Percentiles rank a stretch among this genome's conserved stretches.
phyloP scores from a whole-genome alignment of 208 protist genomes.

The Porcisia hertigi region DNA sequence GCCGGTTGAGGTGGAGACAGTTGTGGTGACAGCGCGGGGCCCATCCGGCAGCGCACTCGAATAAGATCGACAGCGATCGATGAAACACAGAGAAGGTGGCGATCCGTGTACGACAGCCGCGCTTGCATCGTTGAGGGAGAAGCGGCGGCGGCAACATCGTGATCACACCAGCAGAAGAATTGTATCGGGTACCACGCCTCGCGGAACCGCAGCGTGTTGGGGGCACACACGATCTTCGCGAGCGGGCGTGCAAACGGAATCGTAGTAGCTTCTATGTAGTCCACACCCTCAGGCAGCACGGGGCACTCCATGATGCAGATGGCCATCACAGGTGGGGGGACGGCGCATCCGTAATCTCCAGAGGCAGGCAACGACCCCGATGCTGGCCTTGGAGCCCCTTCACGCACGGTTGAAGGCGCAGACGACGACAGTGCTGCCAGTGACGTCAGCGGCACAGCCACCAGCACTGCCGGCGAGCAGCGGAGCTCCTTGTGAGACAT shows the following conservation, averaged over 20 bases:
- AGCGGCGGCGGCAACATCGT: neutral
- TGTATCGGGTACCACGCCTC: conserved; percentile 58
- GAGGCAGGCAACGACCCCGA: neutral
- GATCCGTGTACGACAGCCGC: conserved; percentile 10
- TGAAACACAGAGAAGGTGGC: conserved; percentile 45
- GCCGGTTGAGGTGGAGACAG: too few species aligned
- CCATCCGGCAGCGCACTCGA: conserved; percentile 13
- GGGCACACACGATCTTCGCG: conserved; percentile 33
- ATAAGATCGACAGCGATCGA: conserved; percentile 59
- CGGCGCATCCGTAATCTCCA: neutral
- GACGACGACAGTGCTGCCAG: neutral
- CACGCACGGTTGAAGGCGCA: neutral
- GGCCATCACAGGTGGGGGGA: conserved; percentile 8
- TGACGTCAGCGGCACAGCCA: conserved; percentile 22
- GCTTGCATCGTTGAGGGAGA: neutral
- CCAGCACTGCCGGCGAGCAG: conserved; percentile 13
- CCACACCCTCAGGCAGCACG: conserved; percentile 30
- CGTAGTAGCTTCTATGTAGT: conserved; percentile 18
- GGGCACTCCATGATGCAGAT: conserved; percentile 32
- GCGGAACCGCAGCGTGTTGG: conserved; percentile 60
- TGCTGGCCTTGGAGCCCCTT: neutral
- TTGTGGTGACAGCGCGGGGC: neutral
- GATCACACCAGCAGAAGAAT: conserved; percentile 46
- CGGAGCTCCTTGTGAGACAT: conserved; percentile 9
- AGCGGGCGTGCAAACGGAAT: conserved; percentile 22